Percentiles rank a stretch among this genome's conserved stretches.
phyloP scores from a whole-genome alignment of 768 basidiomycete species.

The Suillus americanus region DNA sequence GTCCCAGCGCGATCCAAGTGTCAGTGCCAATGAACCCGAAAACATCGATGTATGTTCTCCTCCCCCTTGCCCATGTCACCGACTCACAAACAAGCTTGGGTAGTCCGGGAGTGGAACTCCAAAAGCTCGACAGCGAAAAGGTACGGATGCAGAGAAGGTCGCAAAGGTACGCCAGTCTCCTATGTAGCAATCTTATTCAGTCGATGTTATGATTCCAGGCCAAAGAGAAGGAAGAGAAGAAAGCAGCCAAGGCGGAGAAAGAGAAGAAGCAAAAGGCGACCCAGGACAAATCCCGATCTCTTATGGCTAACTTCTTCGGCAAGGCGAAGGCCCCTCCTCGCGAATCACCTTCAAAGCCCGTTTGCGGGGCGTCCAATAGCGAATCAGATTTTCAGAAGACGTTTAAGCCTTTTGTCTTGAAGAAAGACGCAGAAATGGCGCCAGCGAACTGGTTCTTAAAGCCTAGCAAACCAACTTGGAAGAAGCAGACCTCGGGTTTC shows the following conservation, averaged over 20 bases:
- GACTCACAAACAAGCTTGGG: conserved; percentile 10
- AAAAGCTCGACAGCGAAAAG: conserved; percentile 48
- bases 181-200: neutral
- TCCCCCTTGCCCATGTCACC: neutral
- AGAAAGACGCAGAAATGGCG: conserved; percentile 72
- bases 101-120: conserved; percentile 27
- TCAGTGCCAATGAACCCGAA: conserved; percentile 30
- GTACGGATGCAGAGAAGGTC: conserved; percentile 53
- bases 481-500: conserved; percentile 18
- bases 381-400: conserved; percentile 68
- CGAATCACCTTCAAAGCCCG: conserved; percentile 24
- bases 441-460: conserved; percentile 68
- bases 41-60: conserved; percentile 36
- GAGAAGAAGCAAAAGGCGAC: conserved; percentile 72
- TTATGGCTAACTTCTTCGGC: conserved; percentile 79
- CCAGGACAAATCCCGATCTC: conserved; percentile 67
- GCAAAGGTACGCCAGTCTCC: conserved; percentile 22
- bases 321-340: conserved; percentile 47
- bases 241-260: conserved; percentile 65
- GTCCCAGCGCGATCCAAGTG: conserved; percentile 27
- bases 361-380: conserved; percentile 33
- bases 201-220: conserved; percentile 42
- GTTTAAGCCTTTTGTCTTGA: conserved; percentile 79
- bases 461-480: conserved; percentile 24
- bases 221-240: conserved; percentile 68